Conservation (phyloP, 2,329 filamentous ascomycete genomes). For the Colletotrichum navitas region DNA sequence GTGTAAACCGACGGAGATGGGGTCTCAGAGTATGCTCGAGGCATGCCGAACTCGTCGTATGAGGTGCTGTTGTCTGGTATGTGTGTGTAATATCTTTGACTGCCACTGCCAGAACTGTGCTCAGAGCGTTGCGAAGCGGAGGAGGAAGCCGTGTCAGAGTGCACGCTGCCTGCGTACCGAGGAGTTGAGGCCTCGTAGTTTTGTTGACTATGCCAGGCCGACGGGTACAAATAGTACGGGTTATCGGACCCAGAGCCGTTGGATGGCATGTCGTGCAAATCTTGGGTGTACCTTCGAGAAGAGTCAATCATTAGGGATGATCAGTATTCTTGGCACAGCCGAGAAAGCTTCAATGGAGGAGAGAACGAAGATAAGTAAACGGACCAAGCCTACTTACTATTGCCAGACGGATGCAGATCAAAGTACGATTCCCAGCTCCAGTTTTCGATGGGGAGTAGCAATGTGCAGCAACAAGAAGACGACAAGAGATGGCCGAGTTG, state of each 20-base stretch:
- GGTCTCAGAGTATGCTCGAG: conserved; percentile 40
- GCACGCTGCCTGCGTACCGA: background rate
- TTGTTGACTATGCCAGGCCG: background rate
- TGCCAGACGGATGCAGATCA: background rate
- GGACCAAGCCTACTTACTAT: background rate
- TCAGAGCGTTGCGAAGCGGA: conserved; percentile 20
- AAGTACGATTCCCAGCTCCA: background rate
- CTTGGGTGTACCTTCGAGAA: background rate
- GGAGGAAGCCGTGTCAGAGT: conserved; percentile 10
- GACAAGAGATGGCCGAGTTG: background rate
- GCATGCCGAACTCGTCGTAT: conserved; percentile 9
- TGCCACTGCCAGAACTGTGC: conserved; percentile 9
- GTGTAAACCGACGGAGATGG: conserved; percentile 44
- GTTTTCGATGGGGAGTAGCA: background rate
- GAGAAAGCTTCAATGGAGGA: background rate
- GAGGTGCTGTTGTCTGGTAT: background rate
- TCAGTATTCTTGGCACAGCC: background rate
- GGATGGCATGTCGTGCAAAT: conserved; percentile 7
- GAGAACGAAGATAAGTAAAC: background rate
- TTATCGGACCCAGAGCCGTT: background rate
- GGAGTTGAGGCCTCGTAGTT: conserved; percentile 12
- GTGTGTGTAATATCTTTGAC: conserved; percentile 30
- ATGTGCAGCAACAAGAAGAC: background rate
- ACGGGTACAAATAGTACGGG: background rate
- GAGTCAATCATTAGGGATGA: background rate